Base-by-base conservation (phyloP, 2,329 filamentous ascomycete genomes). In the Trichophaea hybrida region DNA sequence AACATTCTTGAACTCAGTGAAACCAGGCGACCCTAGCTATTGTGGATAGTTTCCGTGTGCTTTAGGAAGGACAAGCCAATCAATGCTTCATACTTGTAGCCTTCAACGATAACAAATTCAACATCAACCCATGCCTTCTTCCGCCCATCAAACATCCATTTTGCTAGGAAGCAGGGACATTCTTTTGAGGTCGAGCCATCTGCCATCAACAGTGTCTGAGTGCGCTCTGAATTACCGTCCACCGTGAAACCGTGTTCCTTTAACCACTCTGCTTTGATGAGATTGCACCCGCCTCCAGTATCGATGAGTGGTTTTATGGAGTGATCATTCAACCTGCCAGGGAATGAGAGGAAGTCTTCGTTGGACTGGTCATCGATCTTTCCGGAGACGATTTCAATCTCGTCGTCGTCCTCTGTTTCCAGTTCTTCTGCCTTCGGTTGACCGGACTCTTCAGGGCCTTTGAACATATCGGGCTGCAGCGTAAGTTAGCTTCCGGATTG, bases 11-110 rank as follows among this genome's bases (percentile, higher is more conserved):
- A 63, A 59, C 44, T 63, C 61, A 53, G 59, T 31, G 58, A 63
- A 35, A 54, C 37, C 49, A 63, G 43, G 4, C 37, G 5, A 17
- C 61, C 61, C 33, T 50, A 24, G 15, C 59, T 61, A 17, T 49
- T 63, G 40, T 61, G 61, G 38, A 63, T 54, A 2, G 49, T 62
- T 35, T 62, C 51, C 3, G 60, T 62, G 37, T 52, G 58, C 38
- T 49, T 62, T 4, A 62, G 38, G 43, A 62, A 62, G 5, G 60
- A 57, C 34, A 62, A 32, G 15, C 60, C 60, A 31, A 62, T 62
- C 34, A 62, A 54, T 7, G 60, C 60, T 50, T 62, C 60, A 33
- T 62, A 57, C 15, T 56, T 34, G 44, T 57, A 62, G 2, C 32
- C 37, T 15, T 62, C 57, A 13, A 60, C 51, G 46, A 62, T n/a